These are phyloP conservation scores for Omphalea diandra DNA, from an alignment of 441 rosid genomes.

Conservation along the genomic window DNA sequence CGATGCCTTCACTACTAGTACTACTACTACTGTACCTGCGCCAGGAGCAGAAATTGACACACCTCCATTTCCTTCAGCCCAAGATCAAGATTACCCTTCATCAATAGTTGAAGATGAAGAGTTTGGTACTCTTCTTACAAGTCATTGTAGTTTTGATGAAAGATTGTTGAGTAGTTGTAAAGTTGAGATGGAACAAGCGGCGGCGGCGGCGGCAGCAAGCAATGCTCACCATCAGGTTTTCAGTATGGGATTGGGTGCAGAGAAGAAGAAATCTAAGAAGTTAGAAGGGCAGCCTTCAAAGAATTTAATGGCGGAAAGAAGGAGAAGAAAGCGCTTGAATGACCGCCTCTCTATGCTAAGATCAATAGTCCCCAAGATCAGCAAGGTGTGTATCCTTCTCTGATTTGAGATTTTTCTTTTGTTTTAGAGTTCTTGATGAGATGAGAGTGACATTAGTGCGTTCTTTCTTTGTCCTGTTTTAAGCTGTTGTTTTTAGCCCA, in stretches of 20 bases:
- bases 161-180: conserved; percentile 37
- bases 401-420: not conserved
- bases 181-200: conserved; percentile 39
- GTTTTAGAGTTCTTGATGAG: conserved; percentile 1
- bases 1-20: conserved; percentile 33
- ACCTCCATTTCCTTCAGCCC: conserved; percentile 31
- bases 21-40: conserved; percentile 21
- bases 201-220: conserved; percentile 12
- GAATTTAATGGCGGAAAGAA: conserved; percentile 92
- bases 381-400: conserved; percentile 56
- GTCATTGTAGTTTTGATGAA: conserved; percentile 35
- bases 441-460: no score
- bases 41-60: conserved; percentile 37
- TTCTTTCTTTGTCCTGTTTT: not conserved
- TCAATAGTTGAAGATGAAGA: conserved; percentile 44
- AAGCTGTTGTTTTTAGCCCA: not conserved
- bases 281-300: conserved; percentile 93
- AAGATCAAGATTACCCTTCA: conserved; percentile 39
- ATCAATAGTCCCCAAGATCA: conserved; percentile 94
- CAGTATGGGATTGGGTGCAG: conserved; percentile 41
- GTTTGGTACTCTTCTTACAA: conserved; percentile 31
- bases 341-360: conserved; percentile 95
- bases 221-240: conserved; percentile 23
- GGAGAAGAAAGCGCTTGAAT: conserved; percentile 85
- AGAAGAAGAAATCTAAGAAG: conserved; percentile 53